phyloP scores from a whole-genome alignment of 345 rosid species.

The Salix suchowensis region DNA sequence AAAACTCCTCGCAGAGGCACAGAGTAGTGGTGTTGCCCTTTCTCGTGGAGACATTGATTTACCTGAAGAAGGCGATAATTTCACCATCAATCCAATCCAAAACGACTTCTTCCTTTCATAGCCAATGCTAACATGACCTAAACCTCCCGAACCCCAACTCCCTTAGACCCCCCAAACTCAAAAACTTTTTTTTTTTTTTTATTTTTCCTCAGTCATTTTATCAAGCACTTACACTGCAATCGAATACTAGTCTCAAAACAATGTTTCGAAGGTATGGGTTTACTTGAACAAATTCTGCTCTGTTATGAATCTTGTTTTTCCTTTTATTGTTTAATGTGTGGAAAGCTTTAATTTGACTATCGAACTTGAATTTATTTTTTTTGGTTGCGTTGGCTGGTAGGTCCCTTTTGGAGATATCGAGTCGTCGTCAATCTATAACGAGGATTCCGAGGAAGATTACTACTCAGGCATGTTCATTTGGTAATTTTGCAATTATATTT shows the following conservation, averaged over 20 bases:
- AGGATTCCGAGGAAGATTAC: constrained; percentile 44
- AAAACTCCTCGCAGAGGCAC: not conserved
- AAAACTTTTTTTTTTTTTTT: not conserved
- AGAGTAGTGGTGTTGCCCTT: not conserved
- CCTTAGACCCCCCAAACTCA: not conserved
- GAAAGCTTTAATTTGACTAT: not conserved
- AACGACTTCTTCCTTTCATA: not conserved
- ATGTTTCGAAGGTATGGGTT: constrained; percentile 34
- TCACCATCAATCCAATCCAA: not conserved
- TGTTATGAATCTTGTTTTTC: not conserved
- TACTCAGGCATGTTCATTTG: constrained; percentile 39
- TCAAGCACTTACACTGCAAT: constrained; percentile 17
- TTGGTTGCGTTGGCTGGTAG: constrained; percentile 25
- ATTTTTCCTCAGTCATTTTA: constrained; percentile 7
- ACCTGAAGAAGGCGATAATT: not conserved
- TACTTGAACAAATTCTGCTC: not conserved
- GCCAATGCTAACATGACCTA: not conserved
- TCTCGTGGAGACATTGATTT: not conserved
- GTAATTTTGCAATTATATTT: not conserved
- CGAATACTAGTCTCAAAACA: not conserved
- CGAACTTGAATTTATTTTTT: not conserved
- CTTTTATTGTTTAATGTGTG: not conserved
- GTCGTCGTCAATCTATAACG: constrained; percentile 37
- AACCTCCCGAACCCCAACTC: not conserved
- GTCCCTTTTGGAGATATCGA: constrained; percentile 62